These are phyloP conservation scores for Plenodomus tracheiphilus DNA, from an alignment of 2,329 filamentous ascomycete genomes.

Conservation along the genomic window DNA sequence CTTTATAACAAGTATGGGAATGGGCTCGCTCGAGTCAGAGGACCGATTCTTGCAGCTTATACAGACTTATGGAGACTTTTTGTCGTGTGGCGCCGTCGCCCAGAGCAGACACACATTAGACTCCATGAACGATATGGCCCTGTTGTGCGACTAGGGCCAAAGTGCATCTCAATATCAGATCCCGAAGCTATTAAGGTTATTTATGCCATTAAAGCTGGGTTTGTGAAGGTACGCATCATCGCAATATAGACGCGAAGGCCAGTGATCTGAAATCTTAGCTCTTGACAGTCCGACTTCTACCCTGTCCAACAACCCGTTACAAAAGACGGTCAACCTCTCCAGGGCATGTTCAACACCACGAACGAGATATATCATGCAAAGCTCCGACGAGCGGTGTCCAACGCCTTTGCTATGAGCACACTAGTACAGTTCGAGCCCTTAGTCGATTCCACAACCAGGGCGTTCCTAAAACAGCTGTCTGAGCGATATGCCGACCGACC, in stretches of 20 bases:
- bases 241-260: too few relatives aligned
- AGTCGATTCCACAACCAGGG: constrained; percentile 25
- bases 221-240: too few relatives aligned
- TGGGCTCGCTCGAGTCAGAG: constrained; percentile 53
- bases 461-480: constrained; percentile 20
- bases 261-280: too few relatives aligned
- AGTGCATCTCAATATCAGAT: too few relatives aligned
- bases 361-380: constrained; percentile 47
- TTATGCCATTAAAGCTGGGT: too few relatives aligned
- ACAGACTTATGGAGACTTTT: constrained; percentile 73
- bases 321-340: constrained; percentile 18
- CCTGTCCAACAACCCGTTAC: constrained; percentile 24
- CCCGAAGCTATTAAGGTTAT: too few relatives aligned
- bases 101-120: constrained; percentile 45
- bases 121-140: constrained; percentile 73
- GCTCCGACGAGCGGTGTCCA: constrained; percentile 41
- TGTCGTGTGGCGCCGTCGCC: constrained; percentile 63
- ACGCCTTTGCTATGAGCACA: constrained; percentile 47
- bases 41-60: constrained; percentile 65
- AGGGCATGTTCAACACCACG: constrained; percentile 43
- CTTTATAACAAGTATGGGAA: too few relatives aligned
- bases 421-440: constrained; percentile 29
- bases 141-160: constrained; percentile 59
- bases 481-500: not conserved
- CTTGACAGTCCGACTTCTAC: too few relatives aligned